Evolutionary conservation across 768 basidiomycete genomes (phyloP).

Genomic region (Thelephora ganbajun): DNA sequence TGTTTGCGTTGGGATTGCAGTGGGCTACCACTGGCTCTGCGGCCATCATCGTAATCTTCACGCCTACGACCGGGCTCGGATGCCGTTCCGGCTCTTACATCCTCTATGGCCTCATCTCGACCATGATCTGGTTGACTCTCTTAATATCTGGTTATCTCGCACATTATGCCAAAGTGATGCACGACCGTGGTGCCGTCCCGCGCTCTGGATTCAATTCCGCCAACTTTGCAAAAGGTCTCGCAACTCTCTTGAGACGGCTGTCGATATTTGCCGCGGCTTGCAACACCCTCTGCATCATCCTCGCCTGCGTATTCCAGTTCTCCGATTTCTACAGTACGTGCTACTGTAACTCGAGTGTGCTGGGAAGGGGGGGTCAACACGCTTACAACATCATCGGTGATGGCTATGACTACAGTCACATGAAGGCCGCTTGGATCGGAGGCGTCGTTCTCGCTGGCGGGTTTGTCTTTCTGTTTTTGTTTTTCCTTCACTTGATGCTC

Average conservation of each 20-base stretch:
- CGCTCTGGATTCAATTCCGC: background rate
- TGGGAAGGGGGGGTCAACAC: background rate
- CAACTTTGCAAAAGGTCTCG: background rate
- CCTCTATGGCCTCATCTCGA: constrained; percentile 4
- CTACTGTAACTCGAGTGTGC: constrained; percentile 17
- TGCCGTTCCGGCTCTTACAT: constrained; percentile 2
- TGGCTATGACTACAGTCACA: background rate
- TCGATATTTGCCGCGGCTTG: constrained; percentile 16
- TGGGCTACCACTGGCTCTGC: constrained; percentile 20
- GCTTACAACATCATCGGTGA: background rate
- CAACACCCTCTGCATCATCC: constrained; percentile 16
- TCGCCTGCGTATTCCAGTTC: constrained; percentile 18
- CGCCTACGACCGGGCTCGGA: constrained; percentile 15
- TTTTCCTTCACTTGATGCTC: background rate
- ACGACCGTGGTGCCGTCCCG: background rate
- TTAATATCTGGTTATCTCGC: background rate
- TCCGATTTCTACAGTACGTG: constrained; percentile 15
- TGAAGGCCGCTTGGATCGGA: background rate
- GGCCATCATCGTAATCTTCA: constrained; percentile 15
- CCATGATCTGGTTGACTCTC: background rate
- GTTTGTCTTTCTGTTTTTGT: background rate
- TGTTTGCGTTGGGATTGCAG: constrained; percentile 17
- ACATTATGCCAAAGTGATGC: background rate
- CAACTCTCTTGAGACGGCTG: constrained; percentile 13
- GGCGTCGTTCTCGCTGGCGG: background rate